Base-by-base conservation (phyloP, 2,329 filamentous ascomycete genomes). In the Aspergillus nomiae region DNA sequence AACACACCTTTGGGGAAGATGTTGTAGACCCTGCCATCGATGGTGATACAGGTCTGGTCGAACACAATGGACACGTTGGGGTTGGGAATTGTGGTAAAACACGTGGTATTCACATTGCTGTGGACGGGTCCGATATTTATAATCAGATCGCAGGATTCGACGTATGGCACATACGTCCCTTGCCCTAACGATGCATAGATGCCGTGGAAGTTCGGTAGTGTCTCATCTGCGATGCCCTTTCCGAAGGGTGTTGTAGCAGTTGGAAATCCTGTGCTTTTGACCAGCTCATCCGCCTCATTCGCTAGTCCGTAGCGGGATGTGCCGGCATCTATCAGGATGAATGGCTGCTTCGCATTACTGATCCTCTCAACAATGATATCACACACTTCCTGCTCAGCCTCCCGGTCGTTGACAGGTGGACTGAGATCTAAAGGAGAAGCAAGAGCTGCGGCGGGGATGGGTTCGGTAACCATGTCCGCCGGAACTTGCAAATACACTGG, bases 41-140 rank as follows among this genome's bases (percentile, higher is more conserved):
- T 90, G 59, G 86, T 86, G 70, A 90, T 88, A 68, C 87, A 86
- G 63, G 86, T 88, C 74, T 88, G 91, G 79, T 95, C 90, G 72
- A 97, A 89, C 69, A 94, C 90, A 71, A 97, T 92, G 2, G 90
- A 90, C 65, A 89, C 89, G 58, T 94, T 85, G 71, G 92, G 88
- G 2, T 88, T 90, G 45, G 92, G 89, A 65, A 89, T 86, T 75
- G 94, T 93, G 0, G 90, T 91, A 81, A 94, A 96, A 41, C 92
- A 92, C 14, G 90, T 87, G 14, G 76, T 82, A 63, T 83, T 81
- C 45, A 80, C 81, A 61, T 82, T 80, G n/a, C 79, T 81, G 55
- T 70, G 71, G 57, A 74, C 72, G 1, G 71, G 72, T 3, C 72
- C 71, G 19, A 73, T 67, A 24, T 73, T 75, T 1, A 82, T 69